Percentiles rank a stretch among this genome's conserved stretches.
Evolutionary conservation across 2,329 filamentous ascomycete genomes (phyloP).

Genomic region (Chaetomium globosum): DNA sequence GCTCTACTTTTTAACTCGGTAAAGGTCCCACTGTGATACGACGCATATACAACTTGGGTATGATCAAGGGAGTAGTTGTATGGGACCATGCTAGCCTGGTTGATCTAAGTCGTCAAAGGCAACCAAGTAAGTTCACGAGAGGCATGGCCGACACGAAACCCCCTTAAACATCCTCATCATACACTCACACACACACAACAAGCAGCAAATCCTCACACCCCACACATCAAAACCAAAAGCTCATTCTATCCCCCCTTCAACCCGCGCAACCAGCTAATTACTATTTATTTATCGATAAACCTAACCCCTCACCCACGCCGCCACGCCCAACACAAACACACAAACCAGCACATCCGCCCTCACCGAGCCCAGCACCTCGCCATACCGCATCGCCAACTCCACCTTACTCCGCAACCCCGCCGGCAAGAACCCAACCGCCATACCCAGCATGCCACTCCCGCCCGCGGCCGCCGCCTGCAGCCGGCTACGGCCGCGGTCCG

Average conservation of each 20-base stretch:
- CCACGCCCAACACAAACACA: slow-evolving; percentile 72
- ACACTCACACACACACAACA: neutral
- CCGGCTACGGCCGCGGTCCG: slow-evolving; percentile 59
- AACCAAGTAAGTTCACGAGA: too few species aligned
- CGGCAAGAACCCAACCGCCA: slow-evolving; percentile 66
- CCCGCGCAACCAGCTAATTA: neutral
- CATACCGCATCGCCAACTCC: slow-evolving; percentile 64
- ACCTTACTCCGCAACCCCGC: slow-evolving; percentile 64
- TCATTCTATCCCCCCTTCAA: neutral
- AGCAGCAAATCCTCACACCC: neutral
- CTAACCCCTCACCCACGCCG: slow-evolving; percentile 48
- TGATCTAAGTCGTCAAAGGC: too few species aligned
- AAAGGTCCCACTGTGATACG: too few species aligned
- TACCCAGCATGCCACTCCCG: slow-evolving; percentile 65
- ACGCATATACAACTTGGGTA: too few species aligned
- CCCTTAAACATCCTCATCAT: too few species aligned
- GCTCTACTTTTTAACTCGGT: too few species aligned
- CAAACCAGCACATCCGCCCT: slow-evolving; percentile 73
- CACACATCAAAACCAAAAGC: neutral
- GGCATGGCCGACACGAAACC: too few species aligned
- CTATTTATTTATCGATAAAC: neutral
- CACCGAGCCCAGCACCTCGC: slow-evolving; percentile 71
- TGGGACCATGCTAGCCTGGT: too few species aligned
- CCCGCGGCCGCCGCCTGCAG: slow-evolving; percentile 34
- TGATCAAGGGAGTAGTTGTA: too few species aligned